Evolutionary conservation across 2,329 filamentous ascomycete genomes (phyloP).

Genomic region (Coniochaeta prunicola): DNA sequence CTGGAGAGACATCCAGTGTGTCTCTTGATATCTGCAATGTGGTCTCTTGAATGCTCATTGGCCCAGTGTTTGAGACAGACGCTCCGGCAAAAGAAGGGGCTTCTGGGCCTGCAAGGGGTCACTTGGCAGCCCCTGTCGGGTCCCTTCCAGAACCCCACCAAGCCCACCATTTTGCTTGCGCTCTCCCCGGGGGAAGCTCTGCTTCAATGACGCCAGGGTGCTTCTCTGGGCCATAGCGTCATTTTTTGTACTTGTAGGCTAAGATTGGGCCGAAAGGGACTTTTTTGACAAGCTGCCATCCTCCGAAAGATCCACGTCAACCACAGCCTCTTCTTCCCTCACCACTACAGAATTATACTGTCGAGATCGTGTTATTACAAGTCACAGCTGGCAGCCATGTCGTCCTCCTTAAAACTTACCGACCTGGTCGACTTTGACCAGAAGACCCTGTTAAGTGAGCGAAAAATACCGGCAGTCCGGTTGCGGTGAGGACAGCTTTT

Average conservation of each 20-base stretch:
- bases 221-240: slow-evolving; percentile 1
- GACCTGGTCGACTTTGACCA: slow-evolving; percentile 58
- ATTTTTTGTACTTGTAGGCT: not conserved
- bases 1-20: no score
- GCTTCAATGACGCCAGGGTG: not conserved
- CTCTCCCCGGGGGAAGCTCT: not conserved
- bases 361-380: not conserved
- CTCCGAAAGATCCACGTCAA: not conserved
- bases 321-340: not conserved
- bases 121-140: not conserved
- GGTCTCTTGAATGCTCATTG: slow-evolving; percentile 16
- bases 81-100: slow-evolving; percentile 5
- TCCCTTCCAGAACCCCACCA: not conserved
- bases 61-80: slow-evolving; percentile 9
- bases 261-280: not conserved
- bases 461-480: not conserved
- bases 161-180: not conserved
- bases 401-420: slow-evolving; percentile 6
- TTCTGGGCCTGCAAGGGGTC: not conserved
- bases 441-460: slow-evolving; percentile 57
- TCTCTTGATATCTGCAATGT: not conserved
- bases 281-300: not conserved
- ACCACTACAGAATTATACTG: not conserved
- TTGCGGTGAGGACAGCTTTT: not conserved
- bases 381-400: not conserved